These are phyloP conservation scores for Aureobasidium sp. DNA, from an alignment of 2,329 filamentous ascomycete genomes.

Conservation along the genomic window DNA sequence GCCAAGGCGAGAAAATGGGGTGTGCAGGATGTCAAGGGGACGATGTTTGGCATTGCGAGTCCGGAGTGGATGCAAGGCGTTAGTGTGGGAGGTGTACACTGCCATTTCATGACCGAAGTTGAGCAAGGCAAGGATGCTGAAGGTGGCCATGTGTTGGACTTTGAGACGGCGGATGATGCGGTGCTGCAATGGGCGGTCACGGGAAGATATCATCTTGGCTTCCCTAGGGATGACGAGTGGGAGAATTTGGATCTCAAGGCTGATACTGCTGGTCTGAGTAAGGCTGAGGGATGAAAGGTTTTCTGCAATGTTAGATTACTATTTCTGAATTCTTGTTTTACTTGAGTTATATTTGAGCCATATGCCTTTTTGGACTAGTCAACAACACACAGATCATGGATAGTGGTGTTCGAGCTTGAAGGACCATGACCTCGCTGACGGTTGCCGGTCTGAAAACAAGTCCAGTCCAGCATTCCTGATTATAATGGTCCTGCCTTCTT, in stretches of 20 bases:
- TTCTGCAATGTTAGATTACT: not conserved
- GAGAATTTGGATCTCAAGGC: slow-evolving; percentile 25
- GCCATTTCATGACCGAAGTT: slow-evolving; percentile 29
- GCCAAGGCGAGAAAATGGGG: slow-evolving; percentile 23
- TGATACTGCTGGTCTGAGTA: slow-evolving; percentile 2
- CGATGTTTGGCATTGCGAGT: slow-evolving; percentile 33
- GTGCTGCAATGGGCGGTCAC: slow-evolving; percentile 33
- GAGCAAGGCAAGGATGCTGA: slow-evolving; percentile 27
- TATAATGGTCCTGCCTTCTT: too few species aligned
- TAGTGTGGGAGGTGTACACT: slow-evolving; percentile 32
- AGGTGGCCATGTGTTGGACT: slow-evolving; percentile 32
- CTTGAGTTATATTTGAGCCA: not conserved
- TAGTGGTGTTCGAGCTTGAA: not conserved
- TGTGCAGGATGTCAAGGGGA: slow-evolving; percentile 28
- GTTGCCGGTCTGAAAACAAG: too few species aligned
- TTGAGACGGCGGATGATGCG: slow-evolving; percentile 29
- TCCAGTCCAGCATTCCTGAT: too few species aligned
- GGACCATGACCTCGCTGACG: too few species aligned
- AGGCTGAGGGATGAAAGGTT: slow-evolving; percentile 11
- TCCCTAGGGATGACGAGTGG: slow-evolving; percentile 34
- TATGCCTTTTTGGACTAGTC: not conserved
- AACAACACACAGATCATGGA: not conserved
- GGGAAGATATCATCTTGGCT: slow-evolving; percentile 36
- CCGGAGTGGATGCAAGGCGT: slow-evolving; percentile 34
- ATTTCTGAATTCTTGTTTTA: not conserved